Evolutionary conservation across 441 rosid genomes (phyloP).

Genomic region (Bruguiera hainesii): DNA sequence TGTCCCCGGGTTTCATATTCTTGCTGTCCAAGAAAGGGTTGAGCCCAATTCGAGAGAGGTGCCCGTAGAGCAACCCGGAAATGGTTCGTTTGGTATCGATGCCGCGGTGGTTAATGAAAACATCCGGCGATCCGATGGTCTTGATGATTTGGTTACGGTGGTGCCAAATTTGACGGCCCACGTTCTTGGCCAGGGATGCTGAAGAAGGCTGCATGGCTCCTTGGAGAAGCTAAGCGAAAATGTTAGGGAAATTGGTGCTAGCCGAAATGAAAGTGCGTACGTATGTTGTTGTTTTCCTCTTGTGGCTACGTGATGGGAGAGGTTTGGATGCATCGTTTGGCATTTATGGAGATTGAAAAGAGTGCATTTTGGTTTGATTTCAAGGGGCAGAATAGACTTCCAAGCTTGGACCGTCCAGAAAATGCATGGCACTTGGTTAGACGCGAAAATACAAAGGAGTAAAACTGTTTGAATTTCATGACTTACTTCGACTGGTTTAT

Average conservation of each 20-base stretch:
- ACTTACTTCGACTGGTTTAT: background rate
- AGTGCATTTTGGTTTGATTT: conserved; percentile 10
- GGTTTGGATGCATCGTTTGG: background rate
- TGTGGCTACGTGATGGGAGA: no score
- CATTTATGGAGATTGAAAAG: conserved; percentile 9
- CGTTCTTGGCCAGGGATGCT: conserved; percentile 24
- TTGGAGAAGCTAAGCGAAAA: conserved; percentile 3
- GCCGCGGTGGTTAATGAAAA: conserved; percentile 77
- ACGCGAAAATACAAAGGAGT: background rate
- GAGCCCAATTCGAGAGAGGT: conserved; percentile 35
- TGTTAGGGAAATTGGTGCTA: no score
- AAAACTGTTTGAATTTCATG: conserved; percentile 25
- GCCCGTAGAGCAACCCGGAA: conserved; percentile 55
- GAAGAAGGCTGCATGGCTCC: conserved; percentile 43
- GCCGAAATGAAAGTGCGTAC: no score
- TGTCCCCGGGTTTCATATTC: conserved; percentile 79
- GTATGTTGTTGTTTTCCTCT: no score
- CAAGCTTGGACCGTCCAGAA: conserved; percentile 32
- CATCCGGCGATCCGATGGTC: conserved; percentile 25
- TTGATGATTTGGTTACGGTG: conserved; percentile 11
- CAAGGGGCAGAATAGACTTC: conserved; percentile 8
- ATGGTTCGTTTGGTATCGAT: conserved; percentile 69
- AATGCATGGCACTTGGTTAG: conserved; percentile 15
- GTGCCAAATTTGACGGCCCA: conserved; percentile 20
- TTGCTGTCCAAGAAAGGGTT: conserved; percentile 63